Base-by-base conservation (phyloP, 2,329 filamentous ascomycete species). In the Fusarium clavum region DNA sequence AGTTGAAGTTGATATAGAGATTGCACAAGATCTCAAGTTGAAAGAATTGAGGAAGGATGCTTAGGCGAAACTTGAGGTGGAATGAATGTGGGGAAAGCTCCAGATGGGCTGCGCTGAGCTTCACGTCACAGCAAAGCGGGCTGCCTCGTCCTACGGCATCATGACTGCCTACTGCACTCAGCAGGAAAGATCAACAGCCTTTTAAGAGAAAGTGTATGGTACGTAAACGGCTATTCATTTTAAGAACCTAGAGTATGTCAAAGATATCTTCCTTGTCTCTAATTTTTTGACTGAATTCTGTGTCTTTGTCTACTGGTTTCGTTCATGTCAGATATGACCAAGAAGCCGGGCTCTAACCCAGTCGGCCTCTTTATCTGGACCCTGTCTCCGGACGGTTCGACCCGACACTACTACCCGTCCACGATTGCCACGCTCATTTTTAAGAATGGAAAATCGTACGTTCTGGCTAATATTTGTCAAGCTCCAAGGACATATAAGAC, bases 11-110 rank as follows among this genome's bases (percentile, higher is more conserved):
- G 43, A 44, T 54, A 38, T 51, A 14, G 49, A 41, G 32, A 41
- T 45, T 57, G 47, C 52, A 45, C 24, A 52, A 56, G 34, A 57
- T 69, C 49, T 63, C 53, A 59, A 53, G 57, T 59, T 64, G 72
- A 67, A 70, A 71, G 58, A 59, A 62, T 61, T 57, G 69, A 66
- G 30, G 59, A 62, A 66, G 58, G 38, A 46, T 49, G 43, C 55
- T 67, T 57, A 58, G 65, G 29, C 47, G 16, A 51, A 25, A n/a
- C 12, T 10, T 53, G 49, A 53, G 49, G 49, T 68, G 71, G 67
- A 59, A 51, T 48, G 61, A 25, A 49, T 55, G 60, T 71, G 67
- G 58, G 53, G 54, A 71, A 61, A 51, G 59, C 51, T 60, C 16
- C 65, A 51, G 18, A 41, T 27, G 22, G 53, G 64, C 57, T 49